Evolutionary conservation across 23 red algal genomes (phyloP), one percentile per base, ranked within the genome.

Genomic region (Chondrus crispus): DNA sequence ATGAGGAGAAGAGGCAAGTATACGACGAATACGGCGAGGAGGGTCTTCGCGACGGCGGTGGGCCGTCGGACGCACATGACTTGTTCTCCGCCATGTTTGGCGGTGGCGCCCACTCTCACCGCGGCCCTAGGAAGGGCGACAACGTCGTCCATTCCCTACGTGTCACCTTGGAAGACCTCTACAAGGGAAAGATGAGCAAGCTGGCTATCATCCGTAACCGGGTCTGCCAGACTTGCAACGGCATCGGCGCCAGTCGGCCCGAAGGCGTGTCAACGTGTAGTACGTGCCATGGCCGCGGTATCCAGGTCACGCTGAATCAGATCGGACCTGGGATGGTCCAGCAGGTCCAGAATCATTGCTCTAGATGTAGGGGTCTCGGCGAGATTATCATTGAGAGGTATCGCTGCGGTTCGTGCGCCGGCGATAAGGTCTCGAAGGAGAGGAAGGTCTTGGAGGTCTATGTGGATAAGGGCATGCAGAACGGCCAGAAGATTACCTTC

Each of bases 301-400:
- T 99, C 22, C 82, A 91, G 74, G 91, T 96, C 32, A 92, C 88
- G 2, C 66, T 95, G 36, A 90, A 86, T 19, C 97, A 99, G 72
- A 95, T 99, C 66, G 97, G 91, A 26, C 97, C 97, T 10, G 97
- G 97, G 11, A 99, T 99, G 97, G 97, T 99, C 26, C 97, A 99
- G 64, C 97, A 96, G 44, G 91, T 99, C 22, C 97, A 99, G 74
- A 89, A 93, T 28, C 51, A 69, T 33, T 99, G 97, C 87, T 75
- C 85, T 48, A 85, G 39, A 19, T 99, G 97, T 68, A 62, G 72
- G 42, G 97, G 97, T 29, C 55, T 74, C 16, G 97, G 97, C n/a
- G 71, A 88, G 28, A 69, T 77, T 6, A 94, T 99, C 32, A 64
- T 42, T 32, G 91, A 96, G 44, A 76, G 81, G 57, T 90, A 90